Percentiles rank a stretch among this genome's conserved stretches.
These are phyloP conservation scores for Coemansia sp. DNA, from an alignment of 192 early-diverging fungal species.

Conservation along the genomic window DNA sequence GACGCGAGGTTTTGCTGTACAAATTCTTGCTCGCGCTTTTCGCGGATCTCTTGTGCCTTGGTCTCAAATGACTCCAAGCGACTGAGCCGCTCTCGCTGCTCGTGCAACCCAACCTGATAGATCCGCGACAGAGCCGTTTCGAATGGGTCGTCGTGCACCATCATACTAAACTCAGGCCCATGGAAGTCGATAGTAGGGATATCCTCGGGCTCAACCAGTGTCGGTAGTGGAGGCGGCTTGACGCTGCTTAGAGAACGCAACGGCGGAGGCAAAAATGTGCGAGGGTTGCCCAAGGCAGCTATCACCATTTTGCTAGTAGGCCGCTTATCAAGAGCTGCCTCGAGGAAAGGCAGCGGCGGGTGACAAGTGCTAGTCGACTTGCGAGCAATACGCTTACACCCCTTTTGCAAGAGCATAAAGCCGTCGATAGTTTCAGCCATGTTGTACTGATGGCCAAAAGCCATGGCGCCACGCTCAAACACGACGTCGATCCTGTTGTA, in stretches of 20 bases:
- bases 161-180: constrained; percentile 38
- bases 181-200: constrained; percentile 49
- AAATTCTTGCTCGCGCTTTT: constrained; percentile 25
- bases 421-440: constrained; percentile 55
- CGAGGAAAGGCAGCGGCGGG: constrained; percentile 26
- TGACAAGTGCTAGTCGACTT: constrained; percentile 32
- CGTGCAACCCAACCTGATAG: constrained; percentile 46
- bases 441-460: constrained; percentile 47
- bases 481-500: constrained; percentile 42
- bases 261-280: constrained; percentile 35
- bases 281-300: constrained; percentile 32
- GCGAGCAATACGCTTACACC: constrained; percentile 51
- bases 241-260: constrained; percentile 30
- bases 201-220: constrained; percentile 38
- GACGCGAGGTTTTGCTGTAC: not conserved
- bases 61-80: constrained; percentile 50
- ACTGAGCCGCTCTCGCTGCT: constrained; percentile 53
- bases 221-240: constrained; percentile 24
- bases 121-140: constrained; percentile 54
- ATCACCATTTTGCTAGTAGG: constrained; percentile 30
- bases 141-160: constrained; percentile 56
- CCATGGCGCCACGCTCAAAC: constrained; percentile 45
- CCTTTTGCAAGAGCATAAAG: constrained; percentile 48
- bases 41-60: constrained; percentile 41
- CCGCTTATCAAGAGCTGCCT: constrained; percentile 11